Percentiles rank a stretch among this genome's conserved stretches.
phyloP scores from a whole-genome alignment of 108 stramenopile species.

The Conticribra guillardii region DNA sequence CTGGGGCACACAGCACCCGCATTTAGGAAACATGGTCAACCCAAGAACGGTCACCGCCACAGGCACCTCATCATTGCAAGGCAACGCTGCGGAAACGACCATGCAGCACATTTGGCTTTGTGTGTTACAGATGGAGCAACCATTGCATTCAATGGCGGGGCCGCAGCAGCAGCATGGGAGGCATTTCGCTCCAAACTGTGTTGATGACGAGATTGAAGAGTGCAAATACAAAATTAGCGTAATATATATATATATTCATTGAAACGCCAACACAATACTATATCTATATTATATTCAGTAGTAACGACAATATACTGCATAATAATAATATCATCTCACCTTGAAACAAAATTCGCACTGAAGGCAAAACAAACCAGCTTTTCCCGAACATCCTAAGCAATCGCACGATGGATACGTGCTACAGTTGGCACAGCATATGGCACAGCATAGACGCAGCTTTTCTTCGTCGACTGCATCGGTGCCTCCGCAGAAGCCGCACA shows the following conservation, averaged over 20 bases:
- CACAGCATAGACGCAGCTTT: conserved; percentile 64
- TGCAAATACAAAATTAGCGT: background rate
- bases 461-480: conserved; percentile 76
- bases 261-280: too few species aligned
- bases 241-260: too few species aligned
- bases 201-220: background rate
- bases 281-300: too few species aligned
- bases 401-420: conserved; percentile 26
- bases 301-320: background rate
- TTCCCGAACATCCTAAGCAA: conserved; percentile 62
- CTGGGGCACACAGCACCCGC: conserved; percentile 43
- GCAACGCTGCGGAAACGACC: conserved; percentile 61
- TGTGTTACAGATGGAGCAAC: conserved; percentile 51
- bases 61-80: conserved; percentile 76
- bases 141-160: conserved; percentile 45
- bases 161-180: conserved; percentile 52
- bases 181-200: conserved; percentile 46
- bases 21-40: conserved; percentile 56
- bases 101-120: conserved; percentile 60
- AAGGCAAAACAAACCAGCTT: conserved; percentile 59
- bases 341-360: conserved; percentile 66
- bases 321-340: background rate
- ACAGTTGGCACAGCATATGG: conserved; percentile 62
- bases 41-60: conserved; percentile 53
- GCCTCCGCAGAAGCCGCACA: conserved; percentile 1